A percentile compares a stretch with the other conserved stretches of the same genome.
Conservation (phyloP, 345 rosid species). For the sweet orange (Citrus sinensis) region DVS_A1.0 CM039163.1:49672001-49672500, state of each 20-base stretch:
- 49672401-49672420: slow-evolving; percentile 66
- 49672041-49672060: slow-evolving; percentile 54
- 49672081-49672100: slow-evolving; percentile 72
- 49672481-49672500: slow-evolving; percentile 60
- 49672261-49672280: slow-evolving; percentile 62
- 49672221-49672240: slow-evolving; percentile 78
- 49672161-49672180: slow-evolving; percentile 62
- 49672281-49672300: slow-evolving; percentile 74
- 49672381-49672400: slow-evolving; percentile 63
- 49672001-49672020: slow-evolving; percentile 80
- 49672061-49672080: slow-evolving; percentile 75
- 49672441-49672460: slow-evolving; percentile 51
- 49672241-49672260: slow-evolving; percentile 61
- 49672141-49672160: slow-evolving; percentile 66
- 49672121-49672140: slow-evolving; percentile 49
- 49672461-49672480: slow-evolving; percentile 73
- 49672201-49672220: slow-evolving; percentile 54
- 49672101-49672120: slow-evolving; percentile 77
- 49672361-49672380: slow-evolving; percentile 78
- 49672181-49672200: slow-evolving; percentile 77
- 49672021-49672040: slow-evolving; percentile 37
- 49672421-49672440: slow-evolving; percentile 56
- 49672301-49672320: slow-evolving; percentile 59
- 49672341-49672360: slow-evolving; percentile 67
- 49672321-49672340: slow-evolving; percentile 72